A percentile compares a stretch with the other conserved stretches of the same genome.
phyloP scores from a whole-genome alignment of 495 filamentous ascomycete species.

The Daldinia concentrica region DNA sequence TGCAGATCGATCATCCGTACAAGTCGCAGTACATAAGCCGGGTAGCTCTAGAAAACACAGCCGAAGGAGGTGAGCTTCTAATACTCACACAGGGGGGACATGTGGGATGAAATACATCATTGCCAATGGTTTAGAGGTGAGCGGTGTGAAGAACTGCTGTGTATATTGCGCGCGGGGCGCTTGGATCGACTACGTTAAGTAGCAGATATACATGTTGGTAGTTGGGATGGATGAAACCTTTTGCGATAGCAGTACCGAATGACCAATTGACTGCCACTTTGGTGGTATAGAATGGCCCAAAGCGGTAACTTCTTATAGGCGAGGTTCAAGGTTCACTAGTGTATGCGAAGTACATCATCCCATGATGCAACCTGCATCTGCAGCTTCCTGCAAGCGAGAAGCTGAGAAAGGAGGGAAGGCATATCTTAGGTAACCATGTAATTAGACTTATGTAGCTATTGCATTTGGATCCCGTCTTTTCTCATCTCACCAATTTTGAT shows the following conservation, averaged over 20 bases:
- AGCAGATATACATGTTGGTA: neutral
- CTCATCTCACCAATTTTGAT: slow-evolving; percentile 1
- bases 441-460: neutral
- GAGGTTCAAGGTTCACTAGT: slow-evolving; percentile 28
- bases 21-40: slow-evolving; percentile 24
- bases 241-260: slow-evolving; percentile 12
- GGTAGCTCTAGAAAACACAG: slow-evolving; percentile 1
- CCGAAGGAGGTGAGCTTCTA: slow-evolving; percentile 24
- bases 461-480: slow-evolving; percentile 16
- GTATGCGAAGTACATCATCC: slow-evolving; percentile 22
- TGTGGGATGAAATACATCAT: slow-evolving; percentile 11
- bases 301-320: slow-evolving; percentile 31
- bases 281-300: slow-evolving; percentile 28
- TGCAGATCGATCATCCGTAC: slow-evolving; percentile 30
- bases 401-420: slow-evolving; percentile 6
- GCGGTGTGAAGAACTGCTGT: slow-evolving; percentile 26
- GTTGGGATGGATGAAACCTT: slow-evolving; percentile 3
- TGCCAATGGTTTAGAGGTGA: slow-evolving; percentile 19
- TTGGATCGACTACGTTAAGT: neutral
- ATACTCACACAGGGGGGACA: slow-evolving; percentile 16
- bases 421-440: neutral
- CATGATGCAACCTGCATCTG: slow-evolving; percentile 34
- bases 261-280: slow-evolving; percentile 31
- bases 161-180: neutral
- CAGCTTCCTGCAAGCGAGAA: slow-evolving; percentile 31